A percentile compares a stretch with the other conserved stretches of the same genome.
phyloP scores from a whole-genome alignment of 495 filamentous ascomycete genomes.

The Pyrenula massariospora region DNA sequence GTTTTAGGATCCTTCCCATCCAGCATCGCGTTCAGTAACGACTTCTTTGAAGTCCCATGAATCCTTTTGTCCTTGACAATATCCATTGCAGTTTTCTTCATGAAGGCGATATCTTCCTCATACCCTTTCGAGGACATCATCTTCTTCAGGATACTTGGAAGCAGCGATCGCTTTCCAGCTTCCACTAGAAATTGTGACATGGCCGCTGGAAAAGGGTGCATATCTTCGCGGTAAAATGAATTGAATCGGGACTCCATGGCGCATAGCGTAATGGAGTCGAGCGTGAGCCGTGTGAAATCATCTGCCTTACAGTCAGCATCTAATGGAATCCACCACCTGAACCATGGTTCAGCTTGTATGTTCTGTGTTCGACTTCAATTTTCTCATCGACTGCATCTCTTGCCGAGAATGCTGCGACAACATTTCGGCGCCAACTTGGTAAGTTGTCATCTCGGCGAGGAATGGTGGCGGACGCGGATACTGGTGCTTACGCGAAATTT shows the following conservation, averaged over 20 bases:
- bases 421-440: no score
- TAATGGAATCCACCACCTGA: no score
- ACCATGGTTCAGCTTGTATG: no score
- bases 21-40: slow-evolving; percentile 61
- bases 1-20: slow-evolving; percentile 55
- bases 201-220: slow-evolving; percentile 56
- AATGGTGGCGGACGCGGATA: not conserved
- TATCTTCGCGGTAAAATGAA: slow-evolving; percentile 53
- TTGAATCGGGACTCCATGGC: slow-evolving; percentile 70
- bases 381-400: no score
- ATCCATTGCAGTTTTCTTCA: slow-evolving; percentile 43
- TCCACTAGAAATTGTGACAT: slow-evolving; percentile 50
- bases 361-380: no score
- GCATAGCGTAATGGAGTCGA: slow-evolving; percentile 64
- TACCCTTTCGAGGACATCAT: slow-evolving; percentile 43
- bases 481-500: no score
- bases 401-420: no score
- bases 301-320: no score
- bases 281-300: slow-evolving; percentile 65
- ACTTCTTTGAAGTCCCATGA: slow-evolving; percentile 41
- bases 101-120: slow-evolving; percentile 40
- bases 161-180: slow-evolving; percentile 35
- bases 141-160: slow-evolving; percentile 37
- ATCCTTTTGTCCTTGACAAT: slow-evolving; percentile 47
- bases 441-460: no score